A percentile compares a stretch with the other conserved stretches of the same genome.
These are phyloP conservation scores for Hypoxylon sp. DNA, from an alignment of 2,329 filamentous ascomycete species.

Conservation along the genomic window DNA sequence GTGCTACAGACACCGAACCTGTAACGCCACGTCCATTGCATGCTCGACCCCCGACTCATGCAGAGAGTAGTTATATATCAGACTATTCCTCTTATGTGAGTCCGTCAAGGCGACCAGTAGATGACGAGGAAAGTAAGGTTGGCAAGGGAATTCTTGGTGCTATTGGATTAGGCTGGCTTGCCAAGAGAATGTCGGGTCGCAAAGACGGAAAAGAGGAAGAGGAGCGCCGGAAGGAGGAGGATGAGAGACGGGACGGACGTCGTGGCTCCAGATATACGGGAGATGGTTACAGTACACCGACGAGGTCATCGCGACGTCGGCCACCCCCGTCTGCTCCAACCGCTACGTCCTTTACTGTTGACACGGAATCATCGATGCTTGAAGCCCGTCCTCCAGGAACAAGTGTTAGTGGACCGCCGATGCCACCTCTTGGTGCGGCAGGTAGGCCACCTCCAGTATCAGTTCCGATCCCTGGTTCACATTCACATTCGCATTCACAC, in stretches of 20 bases:
- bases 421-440: constrained; percentile 57
- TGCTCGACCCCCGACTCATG: constrained; percentile 58
- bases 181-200: constrained; percentile 74
- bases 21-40: constrained; percentile 65
- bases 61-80: constrained; percentile 66
- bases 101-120: constrained; percentile 70
- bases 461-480: constrained; percentile 39
- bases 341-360: constrained; percentile 50
- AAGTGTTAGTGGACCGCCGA: constrained; percentile 54
- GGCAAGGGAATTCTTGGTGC: constrained; percentile 72
- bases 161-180: constrained; percentile 78
- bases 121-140: constrained; percentile 62
- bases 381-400: constrained; percentile 58
- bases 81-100: constrained; percentile 74
- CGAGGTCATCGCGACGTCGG: constrained; percentile 57
- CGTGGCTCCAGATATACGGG: constrained; percentile 77
- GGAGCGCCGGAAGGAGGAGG: constrained; percentile 63
- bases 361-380: constrained; percentile 58
- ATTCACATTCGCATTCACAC: constrained; percentile 40
- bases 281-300: constrained; percentile 71
- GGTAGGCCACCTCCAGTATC: constrained; percentile 39
- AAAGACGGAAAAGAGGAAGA: constrained; percentile 67
- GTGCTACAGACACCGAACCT: constrained; percentile 63
- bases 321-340: constrained; percentile 51
- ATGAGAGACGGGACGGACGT: constrained; percentile 70